Evolutionary conservation across 805 yeast genomes (phyloP).

Genomic region (Cyberlindnera xishuangbannaensis): DNA sequence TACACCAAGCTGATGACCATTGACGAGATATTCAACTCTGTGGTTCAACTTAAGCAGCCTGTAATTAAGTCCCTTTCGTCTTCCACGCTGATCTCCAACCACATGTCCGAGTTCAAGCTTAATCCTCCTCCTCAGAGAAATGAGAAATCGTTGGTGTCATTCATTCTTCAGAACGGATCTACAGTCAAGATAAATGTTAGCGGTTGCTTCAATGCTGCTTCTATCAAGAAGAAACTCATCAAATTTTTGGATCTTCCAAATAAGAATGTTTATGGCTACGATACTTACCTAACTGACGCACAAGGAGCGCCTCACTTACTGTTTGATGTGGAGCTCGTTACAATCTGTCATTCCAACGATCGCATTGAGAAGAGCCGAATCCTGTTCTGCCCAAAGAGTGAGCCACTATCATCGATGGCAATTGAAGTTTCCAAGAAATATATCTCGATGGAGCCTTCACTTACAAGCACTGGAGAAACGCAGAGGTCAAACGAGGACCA

Average conservation of each 20-base stretch:
- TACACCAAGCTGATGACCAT: conserved; percentile 5
- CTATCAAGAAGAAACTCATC: conserved; percentile 65
- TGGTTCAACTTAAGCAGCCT: conserved; percentile 7
- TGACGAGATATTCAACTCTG: conserved; percentile 14
- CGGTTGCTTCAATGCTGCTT: conserved; percentile 76
- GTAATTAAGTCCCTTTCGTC: conserved; percentile 4
- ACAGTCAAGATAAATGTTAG: conserved; percentile 61
- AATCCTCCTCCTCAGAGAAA: conserved; percentile 17
- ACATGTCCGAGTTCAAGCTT: conserved; percentile 15
- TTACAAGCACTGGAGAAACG: conserved; percentile 3
- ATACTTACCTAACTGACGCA: conserved; percentile 51
- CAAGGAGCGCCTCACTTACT: conserved; percentile 40
- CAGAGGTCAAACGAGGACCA: conserved; percentile 13
- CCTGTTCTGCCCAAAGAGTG: conserved; percentile 59
- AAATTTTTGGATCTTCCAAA: conserved; percentile 46
- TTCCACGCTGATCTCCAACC: conserved; percentile 10
- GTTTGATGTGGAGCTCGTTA: conserved; percentile 74
- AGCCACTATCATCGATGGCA: conserved; percentile 58
- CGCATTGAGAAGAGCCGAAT: conserved; percentile 63
- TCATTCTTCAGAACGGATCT: conserved; percentile 71
- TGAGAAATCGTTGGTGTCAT: conserved; percentile 40
- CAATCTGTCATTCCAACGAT: conserved; percentile 73
- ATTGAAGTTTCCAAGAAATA: conserved; percentile 46
- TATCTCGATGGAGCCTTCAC: conserved; percentile 21
- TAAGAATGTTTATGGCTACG: conserved; percentile 44